phyloP scores from a whole-genome alignment of 2,329 filamentous ascomycete genomes.

The Phyllosticta citribraziliensis region DNA sequence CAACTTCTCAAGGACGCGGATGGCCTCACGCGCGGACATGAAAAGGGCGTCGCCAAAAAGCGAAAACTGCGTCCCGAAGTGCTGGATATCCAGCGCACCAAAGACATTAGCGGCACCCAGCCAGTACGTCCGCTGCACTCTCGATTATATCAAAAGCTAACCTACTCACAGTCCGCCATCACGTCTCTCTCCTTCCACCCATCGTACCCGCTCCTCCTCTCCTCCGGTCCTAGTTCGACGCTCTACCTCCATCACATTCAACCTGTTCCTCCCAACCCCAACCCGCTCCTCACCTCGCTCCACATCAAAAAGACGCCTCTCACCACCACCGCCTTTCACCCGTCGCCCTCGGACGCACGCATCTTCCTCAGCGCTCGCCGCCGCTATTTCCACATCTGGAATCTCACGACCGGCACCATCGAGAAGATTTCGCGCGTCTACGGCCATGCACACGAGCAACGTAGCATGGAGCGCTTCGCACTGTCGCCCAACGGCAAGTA shows the following conservation, averaged over 20 bases:
- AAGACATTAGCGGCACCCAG: slow-evolving; percentile 73
- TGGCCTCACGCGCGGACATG: slow-evolving; percentile 48
- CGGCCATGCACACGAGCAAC: slow-evolving; percentile 71
- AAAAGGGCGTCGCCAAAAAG: slow-evolving; percentile 44
- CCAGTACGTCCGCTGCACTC: slow-evolving; percentile 37
- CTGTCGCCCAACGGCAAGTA: slow-evolving; percentile 78
- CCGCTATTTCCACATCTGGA: slow-evolving; percentile 90
- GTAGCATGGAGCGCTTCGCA: slow-evolving; percentile 83
- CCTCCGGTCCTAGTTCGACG: slow-evolving; percentile 75
- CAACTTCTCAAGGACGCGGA: slow-evolving; percentile 67
- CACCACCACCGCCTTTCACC: slow-evolving; percentile 70
- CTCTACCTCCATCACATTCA: slow-evolving; percentile 85
- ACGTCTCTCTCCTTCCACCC: slow-evolving; percentile 85
- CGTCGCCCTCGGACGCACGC: slow-evolving; percentile 55
- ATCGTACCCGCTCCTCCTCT: slow-evolving; percentile 75
- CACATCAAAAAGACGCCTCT: slow-evolving; percentile 80
- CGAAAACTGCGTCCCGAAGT: slow-evolving; percentile 76
- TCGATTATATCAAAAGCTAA: slow-evolving; percentile 13
- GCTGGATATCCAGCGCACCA: slow-evolving; percentile 79
- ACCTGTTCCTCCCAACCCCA: slow-evolving; percentile 63
- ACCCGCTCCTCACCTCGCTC: slow-evolving; percentile 82
- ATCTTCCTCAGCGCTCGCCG: slow-evolving; percentile 84
- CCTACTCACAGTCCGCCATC: slow-evolving; percentile 51
- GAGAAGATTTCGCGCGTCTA: slow-evolving; percentile 72
- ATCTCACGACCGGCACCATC: slow-evolving; percentile 69